Conservation (phyloP, 352 stramenopile genomes). For the Pythium oligandrum region DNA sequence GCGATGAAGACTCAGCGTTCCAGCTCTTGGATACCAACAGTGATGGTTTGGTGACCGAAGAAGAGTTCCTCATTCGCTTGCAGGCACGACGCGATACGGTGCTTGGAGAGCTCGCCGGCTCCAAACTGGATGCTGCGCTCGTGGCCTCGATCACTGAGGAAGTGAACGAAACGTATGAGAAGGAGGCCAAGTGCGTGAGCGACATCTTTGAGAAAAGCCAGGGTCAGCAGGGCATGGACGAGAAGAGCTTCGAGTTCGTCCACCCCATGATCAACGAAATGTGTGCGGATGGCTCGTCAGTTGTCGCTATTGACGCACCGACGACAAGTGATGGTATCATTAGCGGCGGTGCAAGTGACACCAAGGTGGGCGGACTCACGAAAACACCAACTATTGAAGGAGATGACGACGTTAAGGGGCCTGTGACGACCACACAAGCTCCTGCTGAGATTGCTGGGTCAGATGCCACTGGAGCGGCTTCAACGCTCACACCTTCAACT, state of each 20-base stretch:
- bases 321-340: background rate
- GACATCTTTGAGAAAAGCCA: slow-evolving; percentile 11
- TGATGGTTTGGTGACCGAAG: slow-evolving; percentile 15
- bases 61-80: slow-evolving; percentile 12
- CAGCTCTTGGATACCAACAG: slow-evolving; percentile 9
- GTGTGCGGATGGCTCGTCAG: background rate
- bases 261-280: slow-evolving; percentile 8
- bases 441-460: too few relatives aligned
- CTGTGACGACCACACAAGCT: too few relatives aligned
- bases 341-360: background rate
- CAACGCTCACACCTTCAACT: too few relatives aligned
- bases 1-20: slow-evolving; percentile 8
- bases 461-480: too few relatives aligned
- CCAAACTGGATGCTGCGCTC: slow-evolving; percentile 10
- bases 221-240: slow-evolving; percentile 4
- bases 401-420: too few relatives aligned
- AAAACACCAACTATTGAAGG: background rate
- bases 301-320: slow-evolving; percentile 1
- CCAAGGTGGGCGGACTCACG: background rate
- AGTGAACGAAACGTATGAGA: slow-evolving; percentile 10
- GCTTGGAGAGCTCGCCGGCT: slow-evolving; percentile 11
- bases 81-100: slow-evolving; percentile 5
- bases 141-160: slow-evolving; percentile 10
- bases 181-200: slow-evolving; percentile 9
- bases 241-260: slow-evolving; percentile 15